These are phyloP conservation scores for Leccinum huronense DNA, from an alignment of 1,284 basidiomycete genomes.

Conservation along the genomic window DNA sequence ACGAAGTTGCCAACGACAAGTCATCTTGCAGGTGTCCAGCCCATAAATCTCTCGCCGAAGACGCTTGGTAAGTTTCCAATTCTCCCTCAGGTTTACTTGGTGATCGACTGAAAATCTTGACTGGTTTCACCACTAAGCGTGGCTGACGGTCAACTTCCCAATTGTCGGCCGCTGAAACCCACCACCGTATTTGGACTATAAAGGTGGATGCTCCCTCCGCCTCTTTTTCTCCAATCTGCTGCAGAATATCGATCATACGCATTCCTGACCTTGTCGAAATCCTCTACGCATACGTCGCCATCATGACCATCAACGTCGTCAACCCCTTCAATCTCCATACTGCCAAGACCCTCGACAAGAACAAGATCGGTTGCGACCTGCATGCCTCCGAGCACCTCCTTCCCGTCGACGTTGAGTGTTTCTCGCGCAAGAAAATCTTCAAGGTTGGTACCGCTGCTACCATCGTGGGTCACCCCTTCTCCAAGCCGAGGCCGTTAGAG, in stretches of 20 bases:
- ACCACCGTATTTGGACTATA: constrained; percentile 11
- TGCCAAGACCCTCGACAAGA: constrained; percentile 8
- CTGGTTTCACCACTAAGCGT: not conserved
- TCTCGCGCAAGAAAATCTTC: constrained; percentile 9
- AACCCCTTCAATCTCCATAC: constrained; percentile 21
- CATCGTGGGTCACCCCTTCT: not conserved
- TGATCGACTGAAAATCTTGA: constrained; percentile 1
- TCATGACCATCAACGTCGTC: constrained; percentile 20
- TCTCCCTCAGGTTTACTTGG: not conserved
- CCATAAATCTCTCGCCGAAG: not conserved
- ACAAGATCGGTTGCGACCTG: constrained; percentile 2
- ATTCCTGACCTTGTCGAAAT: constrained; percentile 3
- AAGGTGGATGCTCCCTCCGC: not conserved
- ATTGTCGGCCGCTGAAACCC: constrained; percentile 16
- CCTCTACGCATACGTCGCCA: constrained; percentile 5
- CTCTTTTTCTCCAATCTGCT: constrained; percentile 1
- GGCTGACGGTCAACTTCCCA: constrained; percentile 21
- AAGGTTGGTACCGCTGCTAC: constrained; percentile 12
- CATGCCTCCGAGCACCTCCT: not conserved
- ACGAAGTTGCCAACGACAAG: not conserved
- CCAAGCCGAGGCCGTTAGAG: constrained; percentile 4
- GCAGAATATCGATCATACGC: constrained; percentile 6
- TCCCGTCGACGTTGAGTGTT: not conserved
- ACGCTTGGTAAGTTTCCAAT: constrained; percentile 12
- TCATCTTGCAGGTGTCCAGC: not conserved